A percentile compares a stretch with the other conserved stretches of the same genome.
These are phyloP conservation scores for Erigeron philadelphicus DNA, from an alignment of 140 eudicot species.

Conservation along the genomic window DNA sequence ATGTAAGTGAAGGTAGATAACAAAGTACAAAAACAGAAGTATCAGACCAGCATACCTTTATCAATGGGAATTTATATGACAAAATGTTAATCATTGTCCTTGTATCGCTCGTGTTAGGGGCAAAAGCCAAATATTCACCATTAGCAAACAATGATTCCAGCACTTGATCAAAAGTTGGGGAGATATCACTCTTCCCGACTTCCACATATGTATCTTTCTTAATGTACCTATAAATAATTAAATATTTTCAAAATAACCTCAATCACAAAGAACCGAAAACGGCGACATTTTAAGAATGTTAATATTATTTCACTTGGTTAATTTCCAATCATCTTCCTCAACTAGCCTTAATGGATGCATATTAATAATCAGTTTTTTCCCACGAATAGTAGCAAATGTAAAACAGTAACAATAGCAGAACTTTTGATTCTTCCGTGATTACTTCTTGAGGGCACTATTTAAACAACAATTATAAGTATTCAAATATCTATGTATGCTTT, in stretches of 20 bases:
- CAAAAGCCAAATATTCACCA: conserved; percentile 81
- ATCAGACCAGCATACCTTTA: conserved; percentile 53
- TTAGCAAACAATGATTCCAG: conserved; percentile 54
- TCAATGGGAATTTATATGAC: conserved; percentile 65
- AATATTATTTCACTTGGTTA: conserved; percentile 17
- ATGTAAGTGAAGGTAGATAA: conserved; percentile 3
- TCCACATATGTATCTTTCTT: conserved; percentile 76
- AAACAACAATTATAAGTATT: conserved; percentile 3
- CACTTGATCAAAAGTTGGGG: conserved; percentile 66
- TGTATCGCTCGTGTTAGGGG: conserved; percentile 86
- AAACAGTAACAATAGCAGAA: neutral
- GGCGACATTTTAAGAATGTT: conserved; percentile 13
- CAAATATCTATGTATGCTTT: neutral
- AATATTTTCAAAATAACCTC: conserved; percentile 19
- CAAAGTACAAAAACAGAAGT: neutral
- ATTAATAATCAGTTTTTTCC: conserved; percentile 14
- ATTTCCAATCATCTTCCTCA: conserved; percentile 20
- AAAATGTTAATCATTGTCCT: conserved; percentile 69
- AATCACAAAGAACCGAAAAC: conserved; percentile 15
- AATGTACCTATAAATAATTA: conserved; percentile 58
- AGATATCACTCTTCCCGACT: conserved; percentile 61
- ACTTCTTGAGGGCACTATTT: neutral
- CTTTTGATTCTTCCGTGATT: conserved; percentile 15
- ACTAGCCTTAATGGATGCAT: conserved; percentile 4
- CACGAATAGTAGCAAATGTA: conserved; percentile 13